Base-by-base conservation (phyloP, 2,329 filamentous ascomycete genomes). In the Sclerotiophoma versabilis region DNA sequence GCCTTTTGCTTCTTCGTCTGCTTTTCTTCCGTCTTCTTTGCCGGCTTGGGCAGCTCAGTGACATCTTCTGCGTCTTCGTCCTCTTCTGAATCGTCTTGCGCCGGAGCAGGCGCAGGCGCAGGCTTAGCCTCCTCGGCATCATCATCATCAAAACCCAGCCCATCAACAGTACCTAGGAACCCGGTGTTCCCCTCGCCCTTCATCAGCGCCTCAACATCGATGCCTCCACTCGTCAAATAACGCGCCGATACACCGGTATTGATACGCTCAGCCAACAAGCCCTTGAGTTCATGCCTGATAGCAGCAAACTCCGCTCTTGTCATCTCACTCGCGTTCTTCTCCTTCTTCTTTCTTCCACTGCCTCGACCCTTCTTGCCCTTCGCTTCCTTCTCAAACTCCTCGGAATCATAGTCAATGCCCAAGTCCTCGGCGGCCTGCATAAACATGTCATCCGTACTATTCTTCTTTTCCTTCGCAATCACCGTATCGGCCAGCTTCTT, bases 391-490 rank as follows among this genome's bases (percentile, higher is more conserved):
- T 84, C 90, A 58, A 96, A 88, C 38, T 96, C 92, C 29, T 96
- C 92, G 56, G 87, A 90, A 70, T 98, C 92, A 71, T 96, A 96
- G 46, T 97, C 93, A 0, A 98, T 91, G 0, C 95, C 95, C 0
- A 99, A 81, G 60, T 98, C 93, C 53, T 97, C 92, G 0, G 95
- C 95, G 0, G 92, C 93, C 41, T 85, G 85, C 36, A 86, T 86
- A 65, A 98, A 80, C 87, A 93, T 95, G 50, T 91, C 86, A 62
- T 96, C 91, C 64, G 96, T 91, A 66, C 89, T 89, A 49, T 85
- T 86, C 9, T 88, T 86, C 76, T 93, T 96, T 71, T 96, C 91
- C 77, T 96, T 96, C 7, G 93, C 93, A 8, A 95, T 84, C 1
- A 82, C 81, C 1, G 90, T 84, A 67, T 98, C 93, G 0, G 92